phyloP scores from a whole-genome alignment of 2,329 filamentous ascomycete genomes.

The Pseudocercospora macadamiae region DNA sequence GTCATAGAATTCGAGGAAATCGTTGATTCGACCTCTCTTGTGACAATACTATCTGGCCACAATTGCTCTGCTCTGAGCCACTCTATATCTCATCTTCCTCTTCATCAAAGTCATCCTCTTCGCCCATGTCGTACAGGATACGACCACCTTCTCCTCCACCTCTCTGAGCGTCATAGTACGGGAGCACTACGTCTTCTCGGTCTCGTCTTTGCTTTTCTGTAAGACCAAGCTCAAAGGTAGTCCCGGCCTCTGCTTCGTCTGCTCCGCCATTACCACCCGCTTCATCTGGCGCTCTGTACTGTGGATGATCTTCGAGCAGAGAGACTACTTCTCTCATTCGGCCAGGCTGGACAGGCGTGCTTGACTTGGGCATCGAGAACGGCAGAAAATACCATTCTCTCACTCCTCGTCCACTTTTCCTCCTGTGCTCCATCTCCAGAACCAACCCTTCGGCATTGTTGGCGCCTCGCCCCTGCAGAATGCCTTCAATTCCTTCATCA shows the following conservation, averaged over 20 bases:
- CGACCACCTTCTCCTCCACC: slow-evolving; percentile 81
- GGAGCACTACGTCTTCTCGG: slow-evolving; percentile 84
- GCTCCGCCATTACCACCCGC: slow-evolving; percentile 41
- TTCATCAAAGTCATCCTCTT: slow-evolving; percentile 95
- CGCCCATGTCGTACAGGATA: slow-evolving; percentile 95
- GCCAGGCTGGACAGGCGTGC: slow-evolving; percentile 15
- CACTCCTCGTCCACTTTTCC: slow-evolving; percentile 79
- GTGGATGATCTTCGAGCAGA: slow-evolving; percentile 75
- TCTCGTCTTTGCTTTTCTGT: slow-evolving; percentile 90
- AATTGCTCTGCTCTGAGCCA: no score
- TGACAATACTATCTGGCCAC: no score
- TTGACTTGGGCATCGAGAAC: slow-evolving; percentile 26
- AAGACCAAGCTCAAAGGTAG: slow-evolving; percentile 82
- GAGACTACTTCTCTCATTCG: slow-evolving; percentile 45
- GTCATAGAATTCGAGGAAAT: no score
- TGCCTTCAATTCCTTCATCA: slow-evolving; percentile 74
- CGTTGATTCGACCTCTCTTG: no score
- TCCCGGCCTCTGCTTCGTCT: slow-evolving; percentile 56
- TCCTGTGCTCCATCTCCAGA: slow-evolving; percentile 81
- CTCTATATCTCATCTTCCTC: slow-evolving; percentile 70
- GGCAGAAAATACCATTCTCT: slow-evolving; percentile 68
- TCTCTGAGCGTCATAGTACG: slow-evolving; percentile 95
- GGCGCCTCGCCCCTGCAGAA: slow-evolving; percentile 67
- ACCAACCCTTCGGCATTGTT: slow-evolving; percentile 65
- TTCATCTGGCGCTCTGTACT: slow-evolving; percentile 59